Conservation (phyloP, 352 stramenopile genomes). For the Globisporangium abappressorium region DNA sequence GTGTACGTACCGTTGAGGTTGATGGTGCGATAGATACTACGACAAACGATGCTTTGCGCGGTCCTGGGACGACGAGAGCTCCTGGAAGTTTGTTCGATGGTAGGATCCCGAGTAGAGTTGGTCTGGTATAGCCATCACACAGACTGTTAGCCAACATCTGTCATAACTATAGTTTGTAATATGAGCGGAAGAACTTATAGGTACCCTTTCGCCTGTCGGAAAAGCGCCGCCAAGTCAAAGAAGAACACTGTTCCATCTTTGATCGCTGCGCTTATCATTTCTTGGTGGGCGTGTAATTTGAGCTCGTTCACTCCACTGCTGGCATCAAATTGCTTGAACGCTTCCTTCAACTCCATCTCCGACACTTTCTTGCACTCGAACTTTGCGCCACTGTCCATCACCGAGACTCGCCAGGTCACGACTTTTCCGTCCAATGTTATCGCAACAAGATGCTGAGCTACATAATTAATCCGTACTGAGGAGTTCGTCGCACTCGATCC, state of each 20-base stretch:
- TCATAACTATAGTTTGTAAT: background rate
- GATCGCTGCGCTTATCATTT: slow-evolving; percentile 45
- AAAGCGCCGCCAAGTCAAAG: slow-evolving; percentile 53
- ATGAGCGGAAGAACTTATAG: background rate
- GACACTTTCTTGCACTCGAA: slow-evolving; percentile 54
- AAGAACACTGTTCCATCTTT: slow-evolving; percentile 73
- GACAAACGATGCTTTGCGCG: slow-evolving; percentile 42
- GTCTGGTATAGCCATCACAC: slow-evolving; percentile 17
- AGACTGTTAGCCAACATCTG: background rate
- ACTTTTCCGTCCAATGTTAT: slow-evolving; percentile 60
- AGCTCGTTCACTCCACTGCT: slow-evolving; percentile 59
- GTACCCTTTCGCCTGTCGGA: slow-evolving; percentile 53
- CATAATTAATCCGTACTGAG: slow-evolving; percentile 15
- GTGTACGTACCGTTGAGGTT: slow-evolving; percentile 25
- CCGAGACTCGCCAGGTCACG: slow-evolving; percentile 50
- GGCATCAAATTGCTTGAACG: slow-evolving; percentile 52
- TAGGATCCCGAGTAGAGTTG: slow-evolving; percentile 40
- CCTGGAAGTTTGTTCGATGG: slow-evolving; percentile 51
- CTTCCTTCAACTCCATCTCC: slow-evolving; percentile 60
- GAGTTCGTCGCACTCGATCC: slow-evolving; percentile 18
- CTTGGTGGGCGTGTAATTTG: slow-evolving; percentile 58
- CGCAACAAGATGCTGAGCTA: slow-evolving; percentile 32
- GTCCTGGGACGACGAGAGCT: slow-evolving; percentile 36
- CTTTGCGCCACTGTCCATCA: slow-evolving; percentile 21
- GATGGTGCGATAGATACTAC: slow-evolving; percentile 45